phyloP scores from a whole-genome alignment of 768 basidiomycete species.

The Leccinum sublutescens region DNA sequence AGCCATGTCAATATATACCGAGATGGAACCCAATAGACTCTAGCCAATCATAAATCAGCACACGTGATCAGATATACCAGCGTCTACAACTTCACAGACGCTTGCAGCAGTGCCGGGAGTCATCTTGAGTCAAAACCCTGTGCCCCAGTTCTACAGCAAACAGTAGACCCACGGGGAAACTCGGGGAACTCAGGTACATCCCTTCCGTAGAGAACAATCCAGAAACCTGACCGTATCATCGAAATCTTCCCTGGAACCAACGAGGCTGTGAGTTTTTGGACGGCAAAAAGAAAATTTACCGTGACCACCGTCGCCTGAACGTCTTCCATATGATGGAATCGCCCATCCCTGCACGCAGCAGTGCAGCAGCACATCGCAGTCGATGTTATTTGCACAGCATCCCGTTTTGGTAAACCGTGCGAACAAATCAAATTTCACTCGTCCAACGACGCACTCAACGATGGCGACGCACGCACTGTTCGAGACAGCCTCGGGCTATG shows the following conservation, averaged over 20 bases:
- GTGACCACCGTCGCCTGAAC: not conserved
- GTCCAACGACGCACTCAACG: conserved; percentile 32
- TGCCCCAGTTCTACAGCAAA: not conserved
- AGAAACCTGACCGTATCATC: no score
- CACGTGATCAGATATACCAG: conserved; percentile 22
- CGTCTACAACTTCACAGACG: no score
- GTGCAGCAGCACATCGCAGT: no score
- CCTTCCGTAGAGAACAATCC: not conserved
- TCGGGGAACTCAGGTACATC: not conserved
- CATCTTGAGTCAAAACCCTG: not conserved
- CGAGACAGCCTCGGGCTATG: conserved; percentile 93
- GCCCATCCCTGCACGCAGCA: not conserved
- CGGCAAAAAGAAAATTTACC: not conserved
- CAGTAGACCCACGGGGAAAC: not conserved
- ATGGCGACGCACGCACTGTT: conserved; percentile 88
- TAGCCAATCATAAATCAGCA: conserved; percentile 21
- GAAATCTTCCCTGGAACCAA: not conserved
- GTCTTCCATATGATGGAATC: not conserved
- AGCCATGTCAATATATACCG: conserved; percentile 9
- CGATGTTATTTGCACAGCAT: not conserved
- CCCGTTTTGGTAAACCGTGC: not conserved
- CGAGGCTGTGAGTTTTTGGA: not conserved
- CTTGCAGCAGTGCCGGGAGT: not conserved
- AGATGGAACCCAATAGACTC: conserved; percentile 13
- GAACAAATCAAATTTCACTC: conserved; percentile 24